Base-by-base conservation (phyloP, 768 basidiomycete genomes). In the Chiua virens region DNA sequence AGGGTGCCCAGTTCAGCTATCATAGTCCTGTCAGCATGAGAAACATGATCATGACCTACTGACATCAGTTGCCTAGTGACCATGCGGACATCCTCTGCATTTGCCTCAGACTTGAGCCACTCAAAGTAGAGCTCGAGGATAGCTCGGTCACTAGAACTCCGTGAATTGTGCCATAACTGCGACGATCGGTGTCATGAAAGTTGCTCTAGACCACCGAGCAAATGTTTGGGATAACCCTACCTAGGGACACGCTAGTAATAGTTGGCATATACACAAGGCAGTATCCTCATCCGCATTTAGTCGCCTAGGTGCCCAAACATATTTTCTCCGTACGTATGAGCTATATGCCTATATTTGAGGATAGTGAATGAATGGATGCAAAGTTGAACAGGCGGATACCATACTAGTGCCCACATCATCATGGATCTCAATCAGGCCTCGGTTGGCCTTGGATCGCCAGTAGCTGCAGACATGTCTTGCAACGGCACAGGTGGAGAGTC, bases 1-100 rank as follows among this genome's bases (percentile, higher is more conserved):
- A 97, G n/a, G 96, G 75, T 98, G 96, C 51, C 96, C 96, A 61
- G 95, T 98, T 34, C 92, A 98, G 47, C 87, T 89, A 45, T 43
- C 41, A 9, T 57, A 9, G 17, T 18, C 49, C 15, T 30, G 39
- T 57, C 41, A 58, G 56, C 53, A 32, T 28, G 45, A 18, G 30
- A 41, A 35, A 13, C 46, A 3, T 28, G 28, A 28, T 28, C 7
- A 28, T 28, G 28, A 28, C 8, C 28, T 28, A 28, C n/a, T n/a
- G n/a, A n/a, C n/a, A n/a, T n/a, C n/a, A n/a, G n/a, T n/a, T n/a
- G n/a, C n/a, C n/a, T n/a, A n/a, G n/a, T n/a, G n/a, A n/a, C n/a
- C 23, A 23, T 23, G 4, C 23, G 23, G 6, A 23, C 6, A 23
- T 23, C 6, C 23, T 23, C 3, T 23, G 23, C 6, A 23, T 4